A percentile compares a stretch with the other conserved stretches of the same genome.
These are phyloP conservation scores for Plectosphaerella sp. DNA, from an alignment of 2,329 filamentous ascomycete species.

Conservation along the genomic window DNA sequence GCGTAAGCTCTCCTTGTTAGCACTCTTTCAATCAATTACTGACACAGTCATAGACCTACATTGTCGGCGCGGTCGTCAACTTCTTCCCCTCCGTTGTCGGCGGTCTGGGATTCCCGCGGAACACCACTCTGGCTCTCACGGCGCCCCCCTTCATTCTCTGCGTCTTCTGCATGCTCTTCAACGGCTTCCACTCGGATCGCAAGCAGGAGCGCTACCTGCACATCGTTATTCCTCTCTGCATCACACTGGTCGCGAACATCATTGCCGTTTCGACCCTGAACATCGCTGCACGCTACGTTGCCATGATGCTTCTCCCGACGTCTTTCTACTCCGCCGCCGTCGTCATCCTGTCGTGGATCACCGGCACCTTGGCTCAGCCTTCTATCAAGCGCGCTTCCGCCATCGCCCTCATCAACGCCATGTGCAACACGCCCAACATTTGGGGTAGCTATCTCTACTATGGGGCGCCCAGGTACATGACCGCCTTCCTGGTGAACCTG, in stretches of 20 bases:
- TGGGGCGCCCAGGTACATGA: conserved; percentile 17
- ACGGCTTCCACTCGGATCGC: conserved; percentile 60
- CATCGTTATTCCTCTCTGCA: conserved; percentile 55
- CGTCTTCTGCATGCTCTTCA: conserved; percentile 23
- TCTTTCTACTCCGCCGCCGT: conserved; percentile 19
- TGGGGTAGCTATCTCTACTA: conserved; percentile 22
- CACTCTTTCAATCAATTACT: neutral
- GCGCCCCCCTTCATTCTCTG: conserved; percentile 46
- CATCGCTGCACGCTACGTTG: conserved; percentile 58
- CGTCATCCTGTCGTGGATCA: conserved; percentile 23
- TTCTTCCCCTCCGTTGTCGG: conserved; percentile 18
- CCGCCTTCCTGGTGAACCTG: conserved; percentile 21
- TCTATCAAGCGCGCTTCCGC: conserved; percentile 18
- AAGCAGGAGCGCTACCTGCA: conserved; percentile 70
- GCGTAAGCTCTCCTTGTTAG: neutral
- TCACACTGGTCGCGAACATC: conserved; percentile 62
- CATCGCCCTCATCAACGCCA: conserved; percentile 21
- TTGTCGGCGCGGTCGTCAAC: conserved; percentile 21
- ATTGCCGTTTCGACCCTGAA: conserved; percentile 59
- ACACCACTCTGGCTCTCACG: conserved; percentile 15
- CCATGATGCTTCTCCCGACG: conserved; percentile 33
- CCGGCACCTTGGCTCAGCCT: conserved; percentile 18
- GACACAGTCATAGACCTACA: conserved; percentile 16
- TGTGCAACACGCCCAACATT: conserved; percentile 22
- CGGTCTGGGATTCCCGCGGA: conserved; percentile 15